Percentiles rank a stretch among this genome's conserved stretches.
Conservation (phyloP, 1,284 basidiomycete species). For the Austroboletus novae-zelandiae region DNA sequence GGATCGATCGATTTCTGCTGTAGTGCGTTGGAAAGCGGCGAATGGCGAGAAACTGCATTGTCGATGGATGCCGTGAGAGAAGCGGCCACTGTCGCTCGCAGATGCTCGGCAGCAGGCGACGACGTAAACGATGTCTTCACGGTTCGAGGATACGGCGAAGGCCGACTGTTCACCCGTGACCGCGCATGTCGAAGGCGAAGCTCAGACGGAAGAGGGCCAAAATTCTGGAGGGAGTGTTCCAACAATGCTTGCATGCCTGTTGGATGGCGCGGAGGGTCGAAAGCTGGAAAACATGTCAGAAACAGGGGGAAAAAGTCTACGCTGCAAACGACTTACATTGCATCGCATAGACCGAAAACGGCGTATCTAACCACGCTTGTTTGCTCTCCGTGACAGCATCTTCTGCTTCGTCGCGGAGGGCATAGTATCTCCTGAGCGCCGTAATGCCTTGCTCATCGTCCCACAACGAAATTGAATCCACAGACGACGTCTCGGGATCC, state of each 20-base stretch:
- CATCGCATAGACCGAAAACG: conserved; percentile 66
- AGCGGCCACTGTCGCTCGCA: conserved; percentile 29
- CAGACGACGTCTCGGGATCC: conserved; percentile 51
- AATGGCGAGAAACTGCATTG: conserved; percentile 1
- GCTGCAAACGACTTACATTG: conserved; percentile 54
- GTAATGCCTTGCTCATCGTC: conserved; percentile 63
- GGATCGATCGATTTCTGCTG: conserved; percentile 24
- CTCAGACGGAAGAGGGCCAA: conserved; percentile 66
- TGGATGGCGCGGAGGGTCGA: conserved; percentile 63
- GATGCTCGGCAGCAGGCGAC: conserved; percentile 43
- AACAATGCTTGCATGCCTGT: conserved; percentile 69
- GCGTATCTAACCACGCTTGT: conserved; percentile 64
- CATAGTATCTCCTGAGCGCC: conserved; percentile 63
- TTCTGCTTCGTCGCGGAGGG: conserved; percentile 66
- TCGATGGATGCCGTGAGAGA: conserved; percentile 21
- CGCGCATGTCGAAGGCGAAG: conserved; percentile 57
- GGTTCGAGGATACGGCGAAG: conserved; percentile 67
- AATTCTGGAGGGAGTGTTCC: conserved; percentile 69
- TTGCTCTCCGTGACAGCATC: conserved; percentile 67
- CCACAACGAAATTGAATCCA: conserved; percentile 48
- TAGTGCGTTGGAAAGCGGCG: conserved; percentile 14
- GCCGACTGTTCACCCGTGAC: conserved; percentile 64
- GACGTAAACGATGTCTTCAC: conserved; percentile 39
- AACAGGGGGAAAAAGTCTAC: background rate
- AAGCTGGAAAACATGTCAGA: conserved; percentile 45